Evolutionary conservation across 768 basidiomycete species (phyloP).

Genomic region (Agaricus sinodeliciosus): DNA sequence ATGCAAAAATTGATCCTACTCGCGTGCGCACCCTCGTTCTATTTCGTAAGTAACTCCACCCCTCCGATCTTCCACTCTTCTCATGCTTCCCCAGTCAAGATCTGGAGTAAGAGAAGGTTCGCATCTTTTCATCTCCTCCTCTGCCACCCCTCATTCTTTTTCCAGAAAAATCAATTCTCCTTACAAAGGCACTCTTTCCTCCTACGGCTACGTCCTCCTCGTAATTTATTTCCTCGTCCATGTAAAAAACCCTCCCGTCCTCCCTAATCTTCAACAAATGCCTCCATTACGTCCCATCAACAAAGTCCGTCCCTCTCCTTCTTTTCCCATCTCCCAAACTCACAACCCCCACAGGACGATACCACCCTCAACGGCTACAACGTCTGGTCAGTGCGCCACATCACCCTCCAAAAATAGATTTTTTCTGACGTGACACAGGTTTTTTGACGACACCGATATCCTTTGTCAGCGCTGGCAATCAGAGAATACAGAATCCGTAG

Average conservation of each 20-base stretch:
- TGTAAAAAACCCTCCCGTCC: constrained; percentile 93
- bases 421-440: constrained; percentile 39
- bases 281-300: constrained; percentile 85
- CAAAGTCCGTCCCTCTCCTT: constrained; percentile 36
- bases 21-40: constrained; percentile 91
- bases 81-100: constrained; percentile 65
- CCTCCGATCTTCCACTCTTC: constrained; percentile 11
- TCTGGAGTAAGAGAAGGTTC: constrained; percentile 94
- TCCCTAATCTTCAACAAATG: constrained; percentile 95
- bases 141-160: constrained; percentile 5
- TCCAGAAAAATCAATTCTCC: constrained; percentile 95
- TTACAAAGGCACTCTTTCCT: constrained; percentile 93
- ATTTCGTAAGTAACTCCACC: constrained; percentile 72
- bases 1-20: constrained; percentile 94
- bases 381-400: constrained; percentile 49
- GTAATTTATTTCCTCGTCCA: constrained; percentile 98
- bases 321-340: constrained; percentile 3
- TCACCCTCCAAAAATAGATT: neutral
- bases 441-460: constrained; percentile 96
- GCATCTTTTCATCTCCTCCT: constrained; percentile 10
- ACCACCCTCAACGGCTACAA: constrained; percentile 77
- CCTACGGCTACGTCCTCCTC: constrained; percentile 96
- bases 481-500: constrained; percentile 87
- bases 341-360: constrained; percentile 50
- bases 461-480: constrained; percentile 90